Percentiles rank a stretch among this genome's conserved stretches.
These are phyloP conservation scores for Phytopythium delawarense DNA, from an alignment of 352 stramenopile species.

Conservation along the genomic window DNA sequence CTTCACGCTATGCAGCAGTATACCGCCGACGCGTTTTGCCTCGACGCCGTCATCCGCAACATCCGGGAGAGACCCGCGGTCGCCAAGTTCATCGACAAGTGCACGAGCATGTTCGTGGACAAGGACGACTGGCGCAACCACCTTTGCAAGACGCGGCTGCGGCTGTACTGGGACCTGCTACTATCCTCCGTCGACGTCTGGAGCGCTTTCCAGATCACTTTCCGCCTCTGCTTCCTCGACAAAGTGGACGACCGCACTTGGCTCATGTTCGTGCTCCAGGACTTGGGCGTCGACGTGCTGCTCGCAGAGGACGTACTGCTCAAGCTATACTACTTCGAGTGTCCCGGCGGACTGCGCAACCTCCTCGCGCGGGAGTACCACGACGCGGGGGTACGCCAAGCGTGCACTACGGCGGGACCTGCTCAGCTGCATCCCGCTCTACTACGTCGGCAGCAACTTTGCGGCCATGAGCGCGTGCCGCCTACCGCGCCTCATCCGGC, in stretches of 20 bases:
- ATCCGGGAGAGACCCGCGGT: conserved; percentile 33
- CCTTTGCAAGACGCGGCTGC: conserved; percentile 41
- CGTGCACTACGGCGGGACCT: conserved; percentile 41
- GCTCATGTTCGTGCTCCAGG: conserved; percentile 25
- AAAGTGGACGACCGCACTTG: conserved; percentile 16
- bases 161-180: conserved; percentile 61
- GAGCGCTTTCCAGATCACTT: conserved; percentile 66
- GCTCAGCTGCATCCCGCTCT: conserved; percentile 46
- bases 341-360: conserved; percentile 43
- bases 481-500: conserved; percentile 50
- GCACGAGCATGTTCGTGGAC: conserved; percentile 57
- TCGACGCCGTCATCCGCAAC: conserved; percentile 52
- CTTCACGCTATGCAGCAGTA: conserved; percentile 39
- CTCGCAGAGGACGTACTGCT: conserved; percentile 54
- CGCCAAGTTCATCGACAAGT: conserved; percentile 47
- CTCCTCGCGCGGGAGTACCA: conserved; percentile 40
- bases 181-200: conserved; percentile 50
- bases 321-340: conserved; percentile 78
- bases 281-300: conserved; percentile 39
- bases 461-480: conserved; percentile 53
- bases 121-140: conserved; percentile 43
- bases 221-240: conserved; percentile 61
- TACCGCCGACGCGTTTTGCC: conserved; percentile 32
- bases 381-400: conserved; percentile 33
- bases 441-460: conserved; percentile 64